Evolutionary conservation across 306 rosid species (phyloP).

Genomic region (Crataegus laevigata): DNA sequence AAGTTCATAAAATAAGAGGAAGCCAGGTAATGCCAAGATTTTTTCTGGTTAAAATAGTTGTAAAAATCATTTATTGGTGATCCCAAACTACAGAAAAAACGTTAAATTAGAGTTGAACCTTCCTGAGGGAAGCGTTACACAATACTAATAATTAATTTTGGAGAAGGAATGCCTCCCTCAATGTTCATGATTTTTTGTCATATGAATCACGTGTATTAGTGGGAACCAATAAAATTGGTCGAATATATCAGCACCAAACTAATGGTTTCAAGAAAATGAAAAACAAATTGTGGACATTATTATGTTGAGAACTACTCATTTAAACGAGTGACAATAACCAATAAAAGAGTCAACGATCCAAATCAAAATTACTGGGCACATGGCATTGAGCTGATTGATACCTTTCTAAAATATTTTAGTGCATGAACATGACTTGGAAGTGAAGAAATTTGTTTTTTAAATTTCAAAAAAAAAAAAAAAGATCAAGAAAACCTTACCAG

Average conservation of each 20-base stretch:
- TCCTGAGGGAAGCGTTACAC: neutral
- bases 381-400: neutral
- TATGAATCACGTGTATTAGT: neutral
- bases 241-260: neutral
- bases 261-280: neutral
- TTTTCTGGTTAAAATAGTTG: too few relatives aligned
- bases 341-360: conserved; percentile 29
- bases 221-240: neutral
- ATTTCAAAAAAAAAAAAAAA: neutral
- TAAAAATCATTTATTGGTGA: neutral
- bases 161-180: neutral
- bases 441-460: neutral
- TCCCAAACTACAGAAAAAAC: neutral
- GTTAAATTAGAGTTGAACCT: neutral
- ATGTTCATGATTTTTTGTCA: neutral
- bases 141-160: neutral
- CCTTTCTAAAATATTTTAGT: neutral
- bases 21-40: too few relatives aligned
- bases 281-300: neutral
- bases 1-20: too few relatives aligned
- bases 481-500: conserved; percentile 37
- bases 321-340: neutral
- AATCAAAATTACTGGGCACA: neutral
- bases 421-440: conserved; percentile 2
- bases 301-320: neutral